Evolutionary conservation across 2,329 filamentous ascomycete species (phyloP).

Genomic region (Chaetomiaceae sp.): DNA sequence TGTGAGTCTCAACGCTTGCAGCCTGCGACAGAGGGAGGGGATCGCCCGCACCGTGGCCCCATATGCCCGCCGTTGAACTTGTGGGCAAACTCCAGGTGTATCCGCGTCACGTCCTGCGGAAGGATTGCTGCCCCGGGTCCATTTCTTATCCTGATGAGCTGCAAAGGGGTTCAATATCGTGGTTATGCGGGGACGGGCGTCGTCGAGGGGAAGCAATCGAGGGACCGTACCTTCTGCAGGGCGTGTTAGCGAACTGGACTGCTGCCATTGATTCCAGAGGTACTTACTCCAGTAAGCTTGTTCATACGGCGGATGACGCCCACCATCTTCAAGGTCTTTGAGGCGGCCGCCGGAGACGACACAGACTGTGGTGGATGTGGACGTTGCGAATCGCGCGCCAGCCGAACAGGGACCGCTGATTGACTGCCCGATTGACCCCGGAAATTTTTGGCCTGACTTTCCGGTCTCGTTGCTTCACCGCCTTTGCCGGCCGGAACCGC

Average conservation of each 20-base stretch:
- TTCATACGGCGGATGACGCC: conserved; percentile 64
- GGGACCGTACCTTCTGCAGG: conserved; percentile 20
- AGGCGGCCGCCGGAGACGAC: conserved; percentile 4
- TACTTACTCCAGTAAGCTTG: conserved; percentile 65
- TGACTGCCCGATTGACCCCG: conserved; percentile 4
- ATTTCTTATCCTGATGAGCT: conserved; percentile 71
- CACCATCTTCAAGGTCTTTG: conserved; percentile 31
- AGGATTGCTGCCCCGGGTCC: conserved; percentile 81
- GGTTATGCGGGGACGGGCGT: not conserved
- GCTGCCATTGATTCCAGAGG: not conserved
- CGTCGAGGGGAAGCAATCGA: not conserved
- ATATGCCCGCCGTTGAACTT: conserved; percentile 63
- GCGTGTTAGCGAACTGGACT: conserved; percentile 7
- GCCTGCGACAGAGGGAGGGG: not conserved
- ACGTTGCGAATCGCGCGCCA: conserved; percentile 9
- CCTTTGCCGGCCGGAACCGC: conserved; percentile 24
- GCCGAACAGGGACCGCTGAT: conserved; percentile 8
- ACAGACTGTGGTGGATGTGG: not conserved
- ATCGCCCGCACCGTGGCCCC: conserved; percentile 59
- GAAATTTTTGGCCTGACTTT: conserved; percentile 25
- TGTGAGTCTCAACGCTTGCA: conserved; percentile 3
- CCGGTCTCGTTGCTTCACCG: conserved; percentile 12
- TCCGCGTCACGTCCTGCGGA: conserved; percentile 67
- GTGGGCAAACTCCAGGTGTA: conserved; percentile 68
- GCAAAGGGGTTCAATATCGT: conserved; percentile 17